A percentile compares a stretch with the other conserved stretches of the same genome.
Conservation (phyloP, 23 red algal species). For the Pyropia haitanensis region DNA sequence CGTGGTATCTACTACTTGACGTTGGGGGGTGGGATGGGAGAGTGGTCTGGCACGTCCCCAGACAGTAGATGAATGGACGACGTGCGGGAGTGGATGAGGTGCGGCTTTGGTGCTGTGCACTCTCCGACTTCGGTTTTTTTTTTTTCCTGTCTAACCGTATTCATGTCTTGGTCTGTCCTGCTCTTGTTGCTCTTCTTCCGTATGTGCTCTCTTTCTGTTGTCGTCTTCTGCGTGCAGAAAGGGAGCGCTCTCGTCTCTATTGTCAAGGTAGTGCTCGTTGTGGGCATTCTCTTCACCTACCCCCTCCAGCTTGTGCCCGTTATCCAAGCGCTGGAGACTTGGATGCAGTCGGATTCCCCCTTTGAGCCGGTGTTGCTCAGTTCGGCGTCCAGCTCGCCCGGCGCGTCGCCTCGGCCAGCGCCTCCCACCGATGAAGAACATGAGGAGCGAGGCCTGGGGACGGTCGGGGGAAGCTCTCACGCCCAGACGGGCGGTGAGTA, state of each 20-base stretch:
- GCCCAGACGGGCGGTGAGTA: no score
- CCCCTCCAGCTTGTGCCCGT: conserved; percentile 92
- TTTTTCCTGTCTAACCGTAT: no score
- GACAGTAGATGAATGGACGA: not conserved
- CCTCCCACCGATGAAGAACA: not conserved
- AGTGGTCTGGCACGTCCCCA: no score
- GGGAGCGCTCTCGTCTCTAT: conserved; percentile 37
- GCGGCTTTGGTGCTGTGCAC: not conserved
- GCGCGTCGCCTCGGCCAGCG: conserved; percentile 6
- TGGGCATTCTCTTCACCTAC: conserved; percentile 97
- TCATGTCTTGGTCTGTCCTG: no score
- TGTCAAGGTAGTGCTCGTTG: conserved; percentile 59
- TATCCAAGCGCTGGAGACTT: conserved; percentile 68
- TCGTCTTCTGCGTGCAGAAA: not conserved
- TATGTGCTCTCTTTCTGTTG: not conserved
- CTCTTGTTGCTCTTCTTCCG: not conserved
- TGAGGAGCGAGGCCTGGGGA: conserved; percentile 6
- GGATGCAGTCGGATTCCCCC: conserved; percentile 4
- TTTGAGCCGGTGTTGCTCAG: conserved; percentile 1
- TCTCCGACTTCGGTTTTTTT: not conserved
- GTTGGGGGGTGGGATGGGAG: no score
- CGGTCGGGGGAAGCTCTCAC: no score
- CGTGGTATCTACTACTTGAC: no score
- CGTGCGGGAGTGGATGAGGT: not conserved
- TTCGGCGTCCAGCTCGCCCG: not conserved